phyloP scores from a whole-genome alignment of 1,284 basidiomycete species.

The Ustilago xerochloae region DNA sequence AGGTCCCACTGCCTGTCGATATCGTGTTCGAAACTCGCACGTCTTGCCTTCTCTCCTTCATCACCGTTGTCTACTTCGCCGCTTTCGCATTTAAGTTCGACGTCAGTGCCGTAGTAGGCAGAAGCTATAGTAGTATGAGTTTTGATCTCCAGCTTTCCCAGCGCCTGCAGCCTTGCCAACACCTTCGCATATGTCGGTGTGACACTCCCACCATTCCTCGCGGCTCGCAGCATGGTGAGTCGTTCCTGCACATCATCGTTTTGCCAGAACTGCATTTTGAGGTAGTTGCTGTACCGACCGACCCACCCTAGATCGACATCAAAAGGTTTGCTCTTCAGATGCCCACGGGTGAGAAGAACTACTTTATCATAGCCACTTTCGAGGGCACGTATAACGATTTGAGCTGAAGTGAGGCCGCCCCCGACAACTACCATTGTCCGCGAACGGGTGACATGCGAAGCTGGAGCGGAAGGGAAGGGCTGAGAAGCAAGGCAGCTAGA shows the following conservation, averaged over 20 bases:
- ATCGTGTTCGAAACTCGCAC: neutral
- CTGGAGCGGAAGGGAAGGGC: slow-evolving; percentile 38
- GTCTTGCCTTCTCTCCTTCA: neutral
- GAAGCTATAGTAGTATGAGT: slow-evolving; percentile 51
- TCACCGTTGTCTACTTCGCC: neutral
- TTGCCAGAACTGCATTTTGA: slow-evolving; percentile 67
- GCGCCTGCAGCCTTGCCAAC: slow-evolving; percentile 47
- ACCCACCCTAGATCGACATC: slow-evolving; percentile 65
- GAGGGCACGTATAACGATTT: slow-evolving; percentile 65
- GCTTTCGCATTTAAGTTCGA: neutral
- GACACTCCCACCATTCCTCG: slow-evolving; percentile 66
- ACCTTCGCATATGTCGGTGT: slow-evolving; percentile 63
- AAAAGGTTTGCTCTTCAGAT: slow-evolving; percentile 67
- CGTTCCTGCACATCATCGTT: slow-evolving; percentile 53
- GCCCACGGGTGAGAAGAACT: slow-evolving; percentile 62
- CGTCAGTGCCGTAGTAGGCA: slow-evolving; percentile 17
- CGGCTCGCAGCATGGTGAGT: slow-evolving; percentile 49
- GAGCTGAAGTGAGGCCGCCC: slow-evolving; percentile 69
- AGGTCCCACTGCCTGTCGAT: slow-evolving; percentile 40
- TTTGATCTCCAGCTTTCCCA: slow-evolving; percentile 53
- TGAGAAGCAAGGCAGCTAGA: slow-evolving; percentile 58
- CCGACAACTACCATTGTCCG: slow-evolving; percentile 64
- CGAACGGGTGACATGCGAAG: slow-evolving; percentile 17
- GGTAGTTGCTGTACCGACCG: slow-evolving; percentile 60
- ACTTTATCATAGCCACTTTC: slow-evolving; percentile 61